Evolutionary conservation across 495 filamentous ascomycete species (phyloP), one percentile per base, ranked within the genome.

Genomic region (Hypoxylon lenormandii): DNA sequence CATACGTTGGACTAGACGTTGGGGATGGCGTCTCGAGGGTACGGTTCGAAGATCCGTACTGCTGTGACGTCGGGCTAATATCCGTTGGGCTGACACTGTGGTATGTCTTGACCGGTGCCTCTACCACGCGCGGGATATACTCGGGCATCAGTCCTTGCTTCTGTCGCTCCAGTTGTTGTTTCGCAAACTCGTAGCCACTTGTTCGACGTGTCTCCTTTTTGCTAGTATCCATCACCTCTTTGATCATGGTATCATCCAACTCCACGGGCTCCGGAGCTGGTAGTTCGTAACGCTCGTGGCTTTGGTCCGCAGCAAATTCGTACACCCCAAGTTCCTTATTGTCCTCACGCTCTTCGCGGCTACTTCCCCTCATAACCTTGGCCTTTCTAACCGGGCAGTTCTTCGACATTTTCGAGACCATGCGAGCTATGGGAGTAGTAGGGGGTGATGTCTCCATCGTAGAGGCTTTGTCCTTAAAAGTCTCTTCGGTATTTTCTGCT

Each of bases 221-320:
- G 5, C 76, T 76, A 22, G 79, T 49, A 28, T 81, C 77, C 13
- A 79, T 76, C 3, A 76, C 74, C 6, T 79, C 75, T 22, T 77
- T 79, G 10, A 67, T 67, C 21, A 76, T 64, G 5, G 70, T 79
- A 49, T 77, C 79, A 42, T 85, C 83, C 23, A 86, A 73, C 69
- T 86, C 84, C 18, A 80, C 81, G 0, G 83, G 83, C 12, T 78
- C 80, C 8, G 80, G 77, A 10, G 77, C 82, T 15, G 82, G 79
- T 55, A 86, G 72, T 62, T 85, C 82, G 50, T 82, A 84, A 5
- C 83, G 68, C 66, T 83, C 82, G 59, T 84, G 82, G 37, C 69
- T 74, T 57, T 69, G 75, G 51, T 84, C 81, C 5, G 81, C 81
- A 10, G 72, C 80, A 4, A 85, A 82, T 66, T 84, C 82, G 22